phyloP scores from a whole-genome alignment of 1,284 basidiomycete genomes.

The Vanrija pseudolonga region DNA sequence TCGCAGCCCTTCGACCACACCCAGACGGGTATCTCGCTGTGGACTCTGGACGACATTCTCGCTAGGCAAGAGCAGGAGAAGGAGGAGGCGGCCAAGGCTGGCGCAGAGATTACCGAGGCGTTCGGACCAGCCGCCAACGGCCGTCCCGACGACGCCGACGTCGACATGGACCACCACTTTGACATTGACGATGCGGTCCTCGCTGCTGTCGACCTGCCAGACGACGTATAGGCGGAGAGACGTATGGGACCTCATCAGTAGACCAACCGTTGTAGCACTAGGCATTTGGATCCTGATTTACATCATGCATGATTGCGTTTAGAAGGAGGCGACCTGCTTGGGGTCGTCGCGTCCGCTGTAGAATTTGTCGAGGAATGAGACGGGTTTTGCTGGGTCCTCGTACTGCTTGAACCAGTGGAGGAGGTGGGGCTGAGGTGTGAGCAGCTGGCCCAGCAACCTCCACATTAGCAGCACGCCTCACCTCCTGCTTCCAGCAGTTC shows the following conservation, averaged over 20 bases:
- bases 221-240: constrained; percentile 6
- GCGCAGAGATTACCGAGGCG: constrained; percentile 21
- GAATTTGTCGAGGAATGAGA: constrained; percentile 51
- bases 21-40: constrained; percentile 88
- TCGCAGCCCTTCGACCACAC: constrained; percentile 95
- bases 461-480: constrained; percentile 23
- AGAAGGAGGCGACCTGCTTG: constrained; percentile 39
- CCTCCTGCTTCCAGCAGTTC: constrained; percentile 85
- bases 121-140: constrained; percentile 15
- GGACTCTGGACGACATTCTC: constrained; percentile 61
- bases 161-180: constrained; percentile 21
- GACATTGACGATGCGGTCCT: constrained; percentile 39
- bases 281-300: constrained; percentile 3
- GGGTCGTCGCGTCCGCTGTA: constrained; percentile 48
- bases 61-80: constrained; percentile 38
- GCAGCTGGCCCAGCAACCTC: neutral
- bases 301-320: constrained; percentile 16
- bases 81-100: constrained; percentile 33
- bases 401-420: constrained; percentile 50
- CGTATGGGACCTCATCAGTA: neutral
- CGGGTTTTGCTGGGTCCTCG: constrained; percentile 43
- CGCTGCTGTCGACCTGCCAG: constrained; percentile 33
- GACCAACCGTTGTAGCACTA: constrained; percentile 10
- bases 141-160: constrained; percentile 16
- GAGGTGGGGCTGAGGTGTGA: constrained; percentile 40